phyloP scores from a whole-genome alignment of 441 rosid species.

The Gossypium laxum region DNA sequence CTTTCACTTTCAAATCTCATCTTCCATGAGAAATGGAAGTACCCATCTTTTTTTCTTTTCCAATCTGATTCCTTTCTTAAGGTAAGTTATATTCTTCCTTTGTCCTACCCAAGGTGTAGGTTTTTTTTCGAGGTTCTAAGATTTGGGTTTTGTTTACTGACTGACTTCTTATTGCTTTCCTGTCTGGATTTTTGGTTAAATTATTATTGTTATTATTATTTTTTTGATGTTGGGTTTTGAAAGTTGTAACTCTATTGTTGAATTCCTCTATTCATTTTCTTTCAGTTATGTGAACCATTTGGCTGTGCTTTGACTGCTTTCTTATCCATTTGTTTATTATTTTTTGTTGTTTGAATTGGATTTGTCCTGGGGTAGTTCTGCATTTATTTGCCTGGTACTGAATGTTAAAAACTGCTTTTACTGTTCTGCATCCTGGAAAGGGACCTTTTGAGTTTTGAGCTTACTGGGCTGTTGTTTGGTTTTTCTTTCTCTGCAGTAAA shows the following conservation, averaged over 20 bases:
- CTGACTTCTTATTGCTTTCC: conserved; percentile 7
- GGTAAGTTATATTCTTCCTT: background rate
- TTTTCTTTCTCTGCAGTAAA: background rate
- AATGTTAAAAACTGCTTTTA: background rate
- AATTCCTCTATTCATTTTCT: background rate
- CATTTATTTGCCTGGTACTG: conserved; percentile 6
- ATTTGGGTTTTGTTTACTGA: background rate
- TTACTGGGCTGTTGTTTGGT: background rate
- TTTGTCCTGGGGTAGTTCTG: background rate
- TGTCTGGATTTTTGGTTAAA: conserved; percentile 9
- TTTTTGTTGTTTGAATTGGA: conserved; percentile 2
- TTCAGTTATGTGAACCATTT: background rate
- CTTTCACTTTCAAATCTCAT: background rate
- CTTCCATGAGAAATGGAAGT: background rate
- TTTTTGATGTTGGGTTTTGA: background rate
- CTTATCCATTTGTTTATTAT: background rate
- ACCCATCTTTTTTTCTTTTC: conserved; percentile 6
- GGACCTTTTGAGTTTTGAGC: background rate
- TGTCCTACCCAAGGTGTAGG: background rate
- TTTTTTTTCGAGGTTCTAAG: background rate
- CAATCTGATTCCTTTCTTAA: conserved; percentile 12
- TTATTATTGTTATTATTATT: background rate
- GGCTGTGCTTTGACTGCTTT: background rate
- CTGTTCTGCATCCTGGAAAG: background rate
- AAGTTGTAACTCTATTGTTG: background rate